A percentile compares a stretch with the other conserved stretches of the same genome.
Conservation (phyloP, 371 early-diverging fungal species). For the Batrachochytrium dendrobatidis region DNA sequence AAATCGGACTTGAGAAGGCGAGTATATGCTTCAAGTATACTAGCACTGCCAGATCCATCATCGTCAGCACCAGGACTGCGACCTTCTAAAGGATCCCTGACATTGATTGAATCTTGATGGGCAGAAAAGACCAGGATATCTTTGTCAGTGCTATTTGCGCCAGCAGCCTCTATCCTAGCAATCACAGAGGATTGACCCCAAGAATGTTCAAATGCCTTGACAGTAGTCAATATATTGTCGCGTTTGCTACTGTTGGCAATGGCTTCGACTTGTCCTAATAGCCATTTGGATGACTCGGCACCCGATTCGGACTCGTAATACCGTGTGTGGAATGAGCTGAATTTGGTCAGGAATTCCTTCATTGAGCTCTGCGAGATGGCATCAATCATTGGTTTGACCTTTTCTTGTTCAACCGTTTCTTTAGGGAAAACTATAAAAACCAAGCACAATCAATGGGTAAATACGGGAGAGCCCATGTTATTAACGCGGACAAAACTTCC, state of each 20-base stretch:
- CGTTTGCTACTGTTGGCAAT: conserved; percentile 18
- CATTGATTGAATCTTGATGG: conserved; percentile 83
- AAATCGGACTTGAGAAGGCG: conserved; percentile 58
- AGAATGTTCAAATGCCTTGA: conserved; percentile 63
- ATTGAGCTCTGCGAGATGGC: conserved; percentile 56
- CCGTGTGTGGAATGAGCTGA: conserved; percentile 78
- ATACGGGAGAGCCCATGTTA: too few species aligned
- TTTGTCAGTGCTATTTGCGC: not conserved
- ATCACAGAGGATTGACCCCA: conserved; percentile 58
- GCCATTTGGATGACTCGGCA: conserved; percentile 64
- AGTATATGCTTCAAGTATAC: conserved; percentile 81
- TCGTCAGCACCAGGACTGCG: conserved; percentile 87
- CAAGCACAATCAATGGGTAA: too few species aligned
- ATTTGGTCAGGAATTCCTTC: conserved; percentile 53
- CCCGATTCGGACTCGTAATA: conserved; percentile 70
- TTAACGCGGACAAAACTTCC: too few species aligned
- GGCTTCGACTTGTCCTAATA: conserved; percentile 51
- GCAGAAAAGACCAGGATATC: not conserved
- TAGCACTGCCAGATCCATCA: conserved; percentile 84
- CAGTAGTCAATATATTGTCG: conserved; percentile 50
- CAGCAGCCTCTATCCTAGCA: conserved; percentile 44
- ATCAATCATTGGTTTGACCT: conserved; percentile 48
- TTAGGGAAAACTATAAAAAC: conserved; percentile 6
- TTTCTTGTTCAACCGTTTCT: conserved; percentile 32
- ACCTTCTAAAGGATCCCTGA: conserved; percentile 74